Evolutionary conservation across 768 basidiomycete genomes (phyloP).

Genomic region (Calocybe gangraenosa): DNA sequence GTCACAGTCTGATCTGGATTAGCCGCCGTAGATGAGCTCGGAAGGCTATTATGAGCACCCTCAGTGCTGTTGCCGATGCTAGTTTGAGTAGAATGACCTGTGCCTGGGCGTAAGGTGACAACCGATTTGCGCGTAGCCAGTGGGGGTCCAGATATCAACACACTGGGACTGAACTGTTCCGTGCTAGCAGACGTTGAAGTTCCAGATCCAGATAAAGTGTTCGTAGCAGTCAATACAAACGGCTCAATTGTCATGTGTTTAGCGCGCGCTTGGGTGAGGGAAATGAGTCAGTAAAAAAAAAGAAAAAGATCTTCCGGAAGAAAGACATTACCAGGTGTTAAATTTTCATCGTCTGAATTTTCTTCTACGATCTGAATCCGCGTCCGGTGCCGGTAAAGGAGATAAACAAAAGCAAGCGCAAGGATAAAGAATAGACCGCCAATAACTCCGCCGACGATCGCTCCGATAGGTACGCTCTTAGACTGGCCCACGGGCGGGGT

Average conservation of each 20-base stretch:
- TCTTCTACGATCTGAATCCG: constrained; percentile 3
- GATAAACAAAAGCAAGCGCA: constrained; percentile 12
- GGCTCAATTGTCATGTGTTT: constrained; percentile 8
- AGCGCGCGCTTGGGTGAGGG: background rate
- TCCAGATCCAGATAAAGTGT: background rate
- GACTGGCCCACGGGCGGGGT: constrained; percentile 6
- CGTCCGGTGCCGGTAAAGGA: constrained; percentile 20
- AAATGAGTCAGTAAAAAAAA: background rate
- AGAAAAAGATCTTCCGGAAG: background rate
- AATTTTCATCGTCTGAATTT: background rate
- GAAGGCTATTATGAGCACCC: background rate
- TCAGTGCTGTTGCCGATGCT: constrained; percentile 7
- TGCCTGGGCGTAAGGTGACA: background rate
- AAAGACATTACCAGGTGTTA: background rate
- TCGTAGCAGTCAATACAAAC: constrained; percentile 7
- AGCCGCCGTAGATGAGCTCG: background rate
- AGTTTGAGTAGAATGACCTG: constrained; percentile 5
- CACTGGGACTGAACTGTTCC: constrained; percentile 3
- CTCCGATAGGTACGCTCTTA: constrained; percentile 16
- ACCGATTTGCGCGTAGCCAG: constrained; percentile 8
- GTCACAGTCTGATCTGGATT: no score
- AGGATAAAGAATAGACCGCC: constrained; percentile 22
- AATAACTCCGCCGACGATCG: constrained; percentile 27
- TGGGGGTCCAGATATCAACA: constrained; percentile 2
- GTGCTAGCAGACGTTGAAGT: background rate